Evolutionary conservation across 305 asterid genomes (phyloP).

Genomic region (Fraxinus albicans): DNA sequence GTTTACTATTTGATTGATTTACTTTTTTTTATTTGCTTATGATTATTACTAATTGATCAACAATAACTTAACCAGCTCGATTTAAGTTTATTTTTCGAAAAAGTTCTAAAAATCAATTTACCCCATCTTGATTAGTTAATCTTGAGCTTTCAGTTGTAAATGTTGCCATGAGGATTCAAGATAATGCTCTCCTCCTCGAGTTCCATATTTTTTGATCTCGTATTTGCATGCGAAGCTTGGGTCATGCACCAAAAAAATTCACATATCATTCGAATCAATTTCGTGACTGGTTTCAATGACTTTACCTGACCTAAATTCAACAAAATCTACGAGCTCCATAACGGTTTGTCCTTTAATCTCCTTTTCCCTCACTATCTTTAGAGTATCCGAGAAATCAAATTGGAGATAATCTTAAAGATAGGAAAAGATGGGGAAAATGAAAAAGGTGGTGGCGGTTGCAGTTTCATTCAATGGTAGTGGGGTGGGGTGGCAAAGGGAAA

Average conservation of each 20-base stretch:
- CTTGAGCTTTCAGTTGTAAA: slow-evolving; percentile 18
- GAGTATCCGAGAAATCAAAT: slow-evolving; percentile 28
- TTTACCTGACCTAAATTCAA: slow-evolving; percentile 27
- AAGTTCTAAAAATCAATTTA: too few species aligned
- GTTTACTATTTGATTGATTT: too few species aligned
- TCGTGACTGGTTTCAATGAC: slow-evolving; percentile 25
- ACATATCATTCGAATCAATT: slow-evolving; percentile 26
- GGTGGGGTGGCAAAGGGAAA: too few species aligned
- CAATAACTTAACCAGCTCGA: too few species aligned
- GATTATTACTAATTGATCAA: too few species aligned
- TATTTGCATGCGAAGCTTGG: slow-evolving; percentile 25
- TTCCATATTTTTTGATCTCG: slow-evolving; percentile 25
- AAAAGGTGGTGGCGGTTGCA: too few species aligned
- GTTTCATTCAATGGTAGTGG: too few species aligned
- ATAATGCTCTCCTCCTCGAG: slow-evolving; percentile 30
- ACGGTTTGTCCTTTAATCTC: slow-evolving; percentile 29
- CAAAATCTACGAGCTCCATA: slow-evolving; percentile 27
- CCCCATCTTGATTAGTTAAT: too few species aligned
- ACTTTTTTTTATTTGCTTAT: too few species aligned
- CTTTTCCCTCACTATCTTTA: slow-evolving; percentile 23
- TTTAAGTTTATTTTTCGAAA: too few species aligned
- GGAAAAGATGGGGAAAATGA: too few species aligned
- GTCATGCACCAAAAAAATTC: slow-evolving; percentile 28
- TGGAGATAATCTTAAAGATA: neutral
- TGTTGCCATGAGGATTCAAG: slow-evolving; percentile 34